Conservation (phyloP, 2,329 filamentous ascomycete genomes). For the Cordyceps fumosorosea region DNA sequence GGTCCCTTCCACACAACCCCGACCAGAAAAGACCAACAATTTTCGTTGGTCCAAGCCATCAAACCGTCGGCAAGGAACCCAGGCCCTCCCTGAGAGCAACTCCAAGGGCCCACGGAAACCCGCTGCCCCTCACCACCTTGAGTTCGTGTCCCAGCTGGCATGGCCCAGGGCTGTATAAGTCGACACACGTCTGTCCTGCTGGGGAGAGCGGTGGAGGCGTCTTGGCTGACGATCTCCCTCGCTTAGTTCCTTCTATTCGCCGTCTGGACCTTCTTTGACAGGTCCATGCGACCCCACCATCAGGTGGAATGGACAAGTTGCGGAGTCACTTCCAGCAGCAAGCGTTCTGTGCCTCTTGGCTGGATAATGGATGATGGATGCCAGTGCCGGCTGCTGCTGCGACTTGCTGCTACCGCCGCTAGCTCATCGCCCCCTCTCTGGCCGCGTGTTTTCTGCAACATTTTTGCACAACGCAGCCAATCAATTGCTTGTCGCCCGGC, state of each 20-base stretch:
- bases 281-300: not conserved
- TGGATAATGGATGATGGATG: not conserved
- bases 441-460: not conserved
- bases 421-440: not conserved
- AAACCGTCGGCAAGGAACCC: not conserved
- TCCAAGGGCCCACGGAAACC: not conserved
- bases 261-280: slow-evolving; percentile 9
- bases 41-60: not conserved
- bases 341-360: not conserved
- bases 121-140: slow-evolving; percentile 7
- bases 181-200: not conserved
- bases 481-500: not conserved
- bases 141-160: slow-evolving; percentile 2
- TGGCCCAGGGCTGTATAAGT: slow-evolving; percentile 2
- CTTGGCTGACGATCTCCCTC: slow-evolving; percentile 8
- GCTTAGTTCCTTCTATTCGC: slow-evolving; percentile 8
- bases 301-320: not conserved
- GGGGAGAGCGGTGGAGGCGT: not conserved
- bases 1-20: not conserved
- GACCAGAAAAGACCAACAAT: not conserved
- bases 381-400: not conserved
- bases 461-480: not conserved
- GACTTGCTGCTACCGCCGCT: not conserved
- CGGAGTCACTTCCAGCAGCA: not conserved
- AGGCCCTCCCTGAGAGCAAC: not conserved